Base-by-base conservation (phyloP, 768 basidiomycete genomes). In the Russula lepida region DNA sequence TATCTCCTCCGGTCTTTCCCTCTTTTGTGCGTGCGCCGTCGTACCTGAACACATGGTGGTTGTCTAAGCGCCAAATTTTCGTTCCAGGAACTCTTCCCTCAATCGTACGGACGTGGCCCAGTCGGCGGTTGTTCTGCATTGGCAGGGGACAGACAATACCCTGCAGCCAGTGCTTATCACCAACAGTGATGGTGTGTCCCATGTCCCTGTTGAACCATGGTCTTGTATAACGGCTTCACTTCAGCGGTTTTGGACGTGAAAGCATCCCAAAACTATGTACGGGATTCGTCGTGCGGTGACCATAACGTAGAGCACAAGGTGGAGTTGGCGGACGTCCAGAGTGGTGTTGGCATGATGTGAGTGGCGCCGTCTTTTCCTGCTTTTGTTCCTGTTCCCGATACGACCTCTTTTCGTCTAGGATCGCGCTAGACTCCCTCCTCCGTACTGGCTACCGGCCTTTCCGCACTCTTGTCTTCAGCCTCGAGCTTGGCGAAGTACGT, bases 401-500 rank as follows among this genome's bases (percentile, higher is more conserved):
- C 19, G 8, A 43, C 51, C 13, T 17, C 33, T 46, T 27, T 13
- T 19, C n/a, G 7, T 35, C 15, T 53, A 62, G 60, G n/a, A 52
- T 44, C 21, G 50, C 60, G 1, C 13, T 37, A 4, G 50, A 62
- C 15, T 7, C 21, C 15, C 60, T 62, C 4, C 43, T 57, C 27
- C 60, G 32, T 9, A 39, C 19, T 15, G 56, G 35, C 4, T 15
- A 62, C 28, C 60, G 25, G 39, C 60, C 60, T 39, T 52, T 35
- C 0, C 60, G 60, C 17, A 32, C 50, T 6, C 43, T 57, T 32
- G 4, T 62, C n/a, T 4, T 62, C 17, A 41, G 33, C 50, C 15
- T 62, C 25, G 47, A 52, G 23, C 56, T 62, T 9, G 55, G 60
- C 25, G 50, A 57, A 23, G 60, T 57, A 19, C 35, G 60, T 47